Evolutionary conservation across 1,284 basidiomycete genomes (phyloP).

Genomic region (Puccinia sorghi): DNA sequence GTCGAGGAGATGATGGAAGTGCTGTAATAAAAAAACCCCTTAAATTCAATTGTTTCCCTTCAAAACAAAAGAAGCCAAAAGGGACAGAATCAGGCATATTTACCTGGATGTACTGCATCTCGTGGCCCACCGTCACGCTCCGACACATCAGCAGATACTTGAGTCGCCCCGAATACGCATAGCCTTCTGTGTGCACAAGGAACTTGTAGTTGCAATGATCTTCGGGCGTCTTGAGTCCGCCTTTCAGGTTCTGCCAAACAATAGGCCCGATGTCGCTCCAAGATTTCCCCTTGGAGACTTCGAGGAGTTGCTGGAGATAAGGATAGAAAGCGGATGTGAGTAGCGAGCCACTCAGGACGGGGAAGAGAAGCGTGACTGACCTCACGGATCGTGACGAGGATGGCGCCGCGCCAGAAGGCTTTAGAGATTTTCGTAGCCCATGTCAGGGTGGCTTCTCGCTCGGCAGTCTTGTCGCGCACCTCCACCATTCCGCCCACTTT

Average conservation of each 20-base stretch:
- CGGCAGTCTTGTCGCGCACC: constrained; percentile 40
- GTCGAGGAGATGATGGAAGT: constrained; percentile 59
- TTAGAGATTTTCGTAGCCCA: constrained; percentile 45
- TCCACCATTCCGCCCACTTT: constrained; percentile 48
- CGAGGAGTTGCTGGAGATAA: constrained; percentile 25
- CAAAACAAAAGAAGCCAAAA: constrained; percentile 43
- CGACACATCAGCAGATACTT: constrained; percentile 60
- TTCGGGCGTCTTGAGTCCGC: constrained; percentile 54
- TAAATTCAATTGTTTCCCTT: not conserved
- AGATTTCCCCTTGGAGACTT: constrained; percentile 26
- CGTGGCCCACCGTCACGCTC: constrained; percentile 58
- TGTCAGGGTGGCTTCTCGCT: constrained; percentile 1
- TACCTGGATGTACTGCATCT: constrained; percentile 52
- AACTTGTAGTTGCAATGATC: constrained; percentile 59
- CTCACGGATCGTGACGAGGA: constrained; percentile 38
- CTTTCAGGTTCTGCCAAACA: constrained; percentile 36
- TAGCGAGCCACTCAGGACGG: not conserved
- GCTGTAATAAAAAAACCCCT: constrained; percentile 51
- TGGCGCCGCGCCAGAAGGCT: constrained; percentile 41
- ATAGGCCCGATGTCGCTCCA: constrained; percentile 41
- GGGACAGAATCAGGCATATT: not conserved
- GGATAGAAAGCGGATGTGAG: not conserved
- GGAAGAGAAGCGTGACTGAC: constrained; percentile 4
- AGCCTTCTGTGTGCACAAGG: constrained; percentile 59
- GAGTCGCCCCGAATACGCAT: constrained; percentile 58